These are phyloP conservation scores for Helichrysum umbraculigerum DNA, from an alignment of 129 eudicot genomes.

Conservation along the genomic window DNA sequence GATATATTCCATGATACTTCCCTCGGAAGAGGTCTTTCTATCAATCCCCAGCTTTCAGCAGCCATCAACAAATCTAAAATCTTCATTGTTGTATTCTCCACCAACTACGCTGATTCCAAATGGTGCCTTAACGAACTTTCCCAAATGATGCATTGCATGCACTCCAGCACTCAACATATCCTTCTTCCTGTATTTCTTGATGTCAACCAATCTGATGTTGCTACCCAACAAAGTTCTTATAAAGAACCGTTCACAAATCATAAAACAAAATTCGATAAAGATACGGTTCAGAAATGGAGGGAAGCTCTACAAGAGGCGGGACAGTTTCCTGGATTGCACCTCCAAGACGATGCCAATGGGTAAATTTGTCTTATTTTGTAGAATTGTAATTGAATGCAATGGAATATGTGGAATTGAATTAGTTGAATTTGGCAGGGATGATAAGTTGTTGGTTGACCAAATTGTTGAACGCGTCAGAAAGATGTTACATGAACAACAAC, in stretches of 20 bases:
- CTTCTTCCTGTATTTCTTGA: conserved; percentile 23
- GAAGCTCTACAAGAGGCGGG: conserved; percentile 21
- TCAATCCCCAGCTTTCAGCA: conserved; percentile 2
- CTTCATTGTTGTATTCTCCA: conserved; percentile 19
- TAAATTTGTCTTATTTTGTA: background rate
- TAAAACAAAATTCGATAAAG: background rate
- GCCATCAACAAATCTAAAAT: conserved; percentile 22
- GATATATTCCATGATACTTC: conserved; percentile 8
- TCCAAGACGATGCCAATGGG: conserved; percentile 20
- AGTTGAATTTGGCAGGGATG: conserved; percentile 16
- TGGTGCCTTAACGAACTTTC: conserved; percentile 25
- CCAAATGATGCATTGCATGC: conserved; percentile 12
- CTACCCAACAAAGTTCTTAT: background rate
- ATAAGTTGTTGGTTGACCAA: conserved; percentile 4
- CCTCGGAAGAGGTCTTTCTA: conserved; percentile 9
- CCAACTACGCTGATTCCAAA: conserved; percentile 24
- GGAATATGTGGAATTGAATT: background rate
- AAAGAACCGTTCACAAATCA: background rate
- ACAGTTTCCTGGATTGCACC: conserved; percentile 25
- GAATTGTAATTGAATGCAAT: background rate
- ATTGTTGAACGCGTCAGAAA: conserved; percentile 14
- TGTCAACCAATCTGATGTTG: conserved; percentile 15
- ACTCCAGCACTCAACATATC: background rate
- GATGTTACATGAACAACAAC: background rate
- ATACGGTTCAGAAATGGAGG: conserved; percentile 20